phyloP scores from a whole-genome alignment of 495 filamentous ascomycete species.

The Chaetomium tenue region DNA sequence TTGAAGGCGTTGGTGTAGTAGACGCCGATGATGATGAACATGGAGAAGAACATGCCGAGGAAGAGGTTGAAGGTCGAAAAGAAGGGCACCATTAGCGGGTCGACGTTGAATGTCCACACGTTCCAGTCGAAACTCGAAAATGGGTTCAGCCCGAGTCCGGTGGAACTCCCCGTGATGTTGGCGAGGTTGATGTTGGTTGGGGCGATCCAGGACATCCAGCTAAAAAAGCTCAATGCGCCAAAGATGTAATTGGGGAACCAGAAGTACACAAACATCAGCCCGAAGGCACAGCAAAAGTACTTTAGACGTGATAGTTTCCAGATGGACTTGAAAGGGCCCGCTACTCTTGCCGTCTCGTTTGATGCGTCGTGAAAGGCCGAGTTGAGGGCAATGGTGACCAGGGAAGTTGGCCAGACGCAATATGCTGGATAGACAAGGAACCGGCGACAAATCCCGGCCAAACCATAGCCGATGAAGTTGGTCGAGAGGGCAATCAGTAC shows the following conservation, averaged over 20 bases:
- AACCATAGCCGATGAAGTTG: slow-evolving; percentile 53
- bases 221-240: slow-evolving; percentile 39
- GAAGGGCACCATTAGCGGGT: slow-evolving; percentile 47
- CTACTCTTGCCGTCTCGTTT: slow-evolving; percentile 28
- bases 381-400: slow-evolving; percentile 49
- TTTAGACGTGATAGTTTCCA: slow-evolving; percentile 39
- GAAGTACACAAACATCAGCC: slow-evolving; percentile 44
- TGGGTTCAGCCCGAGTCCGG: slow-evolving; percentile 43
- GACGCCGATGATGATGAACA: slow-evolving; percentile 36
- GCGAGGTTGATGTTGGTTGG: slow-evolving; percentile 38
- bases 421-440: slow-evolving; percentile 55
- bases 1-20: slow-evolving; percentile 44
- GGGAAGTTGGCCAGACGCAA: slow-evolving; percentile 45
- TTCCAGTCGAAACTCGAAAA: slow-evolving; percentile 48
- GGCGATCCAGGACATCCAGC: slow-evolving; percentile 47
- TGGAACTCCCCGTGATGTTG: slow-evolving; percentile 34
- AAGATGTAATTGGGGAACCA: slow-evolving; percentile 49
- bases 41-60: slow-evolving; percentile 33
- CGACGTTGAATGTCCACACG: slow-evolving; percentile 34
- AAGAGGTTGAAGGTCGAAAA: slow-evolving; percentile 47
- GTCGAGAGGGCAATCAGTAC: slow-evolving; percentile 46
- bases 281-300: slow-evolving; percentile 39
- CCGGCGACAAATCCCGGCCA: slow-evolving; percentile 53
- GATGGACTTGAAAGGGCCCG: slow-evolving; percentile 37
- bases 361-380: slow-evolving; percentile 43